Evolutionary conservation across 73 alveolate species (phyloP), one percentile per base, ranked within the genome.

Genomic region (Diophrys sp.): DNA sequence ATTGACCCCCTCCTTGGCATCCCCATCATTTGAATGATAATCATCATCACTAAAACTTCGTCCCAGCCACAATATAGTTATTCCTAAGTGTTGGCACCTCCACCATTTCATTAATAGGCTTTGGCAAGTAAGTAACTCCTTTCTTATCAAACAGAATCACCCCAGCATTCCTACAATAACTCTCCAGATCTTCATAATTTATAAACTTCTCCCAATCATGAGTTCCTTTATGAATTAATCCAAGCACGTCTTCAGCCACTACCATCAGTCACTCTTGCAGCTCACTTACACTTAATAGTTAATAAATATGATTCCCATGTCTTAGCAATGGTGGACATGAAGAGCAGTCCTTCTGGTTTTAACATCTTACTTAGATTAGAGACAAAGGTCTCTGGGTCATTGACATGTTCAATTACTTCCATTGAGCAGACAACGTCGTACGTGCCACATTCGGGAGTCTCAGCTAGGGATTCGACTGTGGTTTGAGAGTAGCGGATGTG

Each of bases 391-490:
- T 86, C 78, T 25, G 80, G 85, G 33, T 90, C 83, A 34, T 73
- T 78, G 1, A 93, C 97, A 69, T 95, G 99, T 85, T 95, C 99
- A 33, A 95, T 77, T 23, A 95, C 98, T 81, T 95, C 99, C 87
- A 89, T 85, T 5, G 95, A 94, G 30, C 94, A 73, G 0, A 91
- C 93, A 1, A 82, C 56, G 62, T 89, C 97, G 62, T 56, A 89
- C 34, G 62, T n/a, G 2, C 44, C 55, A 23, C 18, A 33, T 32
- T 85, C 56, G n/a, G n/a, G n/a, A 14, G 67, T 66, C 29, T 72
- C 80, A 0, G 53, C 75, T 23, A 87, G 27, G 14, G 31, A 78
- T 74, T 77, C 92, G 24, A 87, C 81, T n/a, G 94, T 77, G 0
- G 94, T 79, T 56, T 85, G 80, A 56, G 72, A 53, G 69, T 89